Conservation (phyloP, 148 eudicot species). For the Chenopodium suecicum region DNA sequence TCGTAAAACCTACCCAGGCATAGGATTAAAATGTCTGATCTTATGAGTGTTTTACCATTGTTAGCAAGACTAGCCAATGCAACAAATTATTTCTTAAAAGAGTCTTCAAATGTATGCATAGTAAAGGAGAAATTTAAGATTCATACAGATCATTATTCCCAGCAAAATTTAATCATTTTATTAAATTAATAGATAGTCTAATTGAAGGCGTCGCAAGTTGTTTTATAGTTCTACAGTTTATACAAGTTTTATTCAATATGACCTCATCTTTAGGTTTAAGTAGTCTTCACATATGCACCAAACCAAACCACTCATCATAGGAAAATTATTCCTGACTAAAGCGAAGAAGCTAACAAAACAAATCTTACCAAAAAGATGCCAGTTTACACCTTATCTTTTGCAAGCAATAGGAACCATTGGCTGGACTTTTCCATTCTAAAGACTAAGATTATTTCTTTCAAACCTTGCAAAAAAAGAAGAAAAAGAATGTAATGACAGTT, state of each 20-base stretch:
- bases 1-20: background rate
- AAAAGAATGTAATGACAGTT: background rate
- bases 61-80: background rate
- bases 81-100: background rate
- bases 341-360: background rate
- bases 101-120: background rate
- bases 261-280: background rate
- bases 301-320: slow-evolving; percentile 12
- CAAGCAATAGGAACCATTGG: background rate
- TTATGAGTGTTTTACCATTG: background rate
- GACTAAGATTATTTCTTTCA: background rate
- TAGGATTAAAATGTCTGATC: background rate
- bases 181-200: background rate
- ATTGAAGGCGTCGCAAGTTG: background rate
- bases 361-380: background rate
- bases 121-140: background rate
- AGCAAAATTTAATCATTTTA: background rate
- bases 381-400: slow-evolving; percentile 2
- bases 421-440: slow-evolving; percentile 12
- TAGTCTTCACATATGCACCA: slow-evolving; percentile 4
- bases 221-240: too few relatives aligned
- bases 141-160: background rate
- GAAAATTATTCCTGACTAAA: background rate
- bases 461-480: slow-evolving; percentile 2
- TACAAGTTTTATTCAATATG: background rate